phyloP scores from a whole-genome alignment of 306 rosid genomes.

The Trifolium dubium region DNA sequence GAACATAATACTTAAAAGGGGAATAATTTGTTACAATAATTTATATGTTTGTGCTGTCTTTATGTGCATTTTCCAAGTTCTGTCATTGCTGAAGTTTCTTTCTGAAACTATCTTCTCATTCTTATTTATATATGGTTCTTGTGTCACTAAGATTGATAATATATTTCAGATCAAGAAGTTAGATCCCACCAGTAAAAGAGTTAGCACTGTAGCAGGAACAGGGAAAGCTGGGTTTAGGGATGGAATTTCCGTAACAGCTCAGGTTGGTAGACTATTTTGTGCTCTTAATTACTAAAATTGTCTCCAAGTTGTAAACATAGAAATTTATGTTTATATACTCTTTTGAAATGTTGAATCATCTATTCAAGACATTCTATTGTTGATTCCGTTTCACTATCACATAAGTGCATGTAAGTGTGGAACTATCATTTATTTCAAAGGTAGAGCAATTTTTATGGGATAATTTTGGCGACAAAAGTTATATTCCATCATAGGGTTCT shows the following conservation, averaged over 20 bases:
- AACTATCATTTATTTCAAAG: constrained; percentile 24
- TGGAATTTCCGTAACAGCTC: constrained; percentile 71
- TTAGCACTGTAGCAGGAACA: constrained; percentile 81
- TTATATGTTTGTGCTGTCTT: constrained; percentile 28
- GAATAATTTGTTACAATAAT: constrained; percentile 6
- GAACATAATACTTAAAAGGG: background rate
- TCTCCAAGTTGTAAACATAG: constrained; percentile 9
- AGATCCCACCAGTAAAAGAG: constrained; percentile 77
- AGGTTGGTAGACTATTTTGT: constrained; percentile 55
- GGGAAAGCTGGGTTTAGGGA: constrained; percentile 92
- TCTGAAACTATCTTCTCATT: constrained; percentile 28
- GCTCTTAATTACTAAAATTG: constrained; percentile 30
- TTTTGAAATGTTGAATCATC: constrained; percentile 24
- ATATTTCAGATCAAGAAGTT: constrained; percentile 81
- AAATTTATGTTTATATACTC: constrained; percentile 18
- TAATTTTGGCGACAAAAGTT: constrained; percentile 20
- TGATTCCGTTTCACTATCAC: constrained; percentile 17
- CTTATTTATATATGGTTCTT: constrained; percentile 23
- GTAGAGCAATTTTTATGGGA: constrained; percentile 20
- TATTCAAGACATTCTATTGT: background rate
- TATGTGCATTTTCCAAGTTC: constrained; percentile 23
- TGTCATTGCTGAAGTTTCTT: constrained; percentile 15
- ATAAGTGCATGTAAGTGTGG: background rate
- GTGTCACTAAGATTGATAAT: constrained; percentile 17
- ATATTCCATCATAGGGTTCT: background rate